These are phyloP conservation scores for Tritrichomonas foetus DNA, from an alignment of 208 protist genomes.

Conservation along the genomic window DNA sequence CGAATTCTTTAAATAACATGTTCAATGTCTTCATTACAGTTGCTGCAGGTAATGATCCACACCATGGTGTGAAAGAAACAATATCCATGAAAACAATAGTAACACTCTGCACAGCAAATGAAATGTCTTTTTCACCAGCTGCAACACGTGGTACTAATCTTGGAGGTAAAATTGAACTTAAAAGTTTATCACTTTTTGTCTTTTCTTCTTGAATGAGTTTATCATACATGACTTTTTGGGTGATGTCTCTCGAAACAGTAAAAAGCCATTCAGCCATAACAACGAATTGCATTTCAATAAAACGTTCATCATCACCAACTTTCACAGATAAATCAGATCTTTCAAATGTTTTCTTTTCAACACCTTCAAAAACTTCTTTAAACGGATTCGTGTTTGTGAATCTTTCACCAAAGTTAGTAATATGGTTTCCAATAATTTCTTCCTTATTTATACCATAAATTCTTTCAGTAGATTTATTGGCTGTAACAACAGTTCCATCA, in stretches of 20 bases:
- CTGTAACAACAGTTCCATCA: too few species aligned
- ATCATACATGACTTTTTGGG: not conserved
- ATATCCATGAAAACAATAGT: not conserved
- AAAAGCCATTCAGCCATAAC: not conserved
- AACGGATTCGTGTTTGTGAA: not conserved
- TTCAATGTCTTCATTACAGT: not conserved
- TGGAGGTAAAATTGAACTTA: not conserved
- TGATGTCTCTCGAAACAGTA: too few species aligned
- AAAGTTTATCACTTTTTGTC: not conserved
- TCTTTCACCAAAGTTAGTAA: not conserved
- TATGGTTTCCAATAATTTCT: not conserved
- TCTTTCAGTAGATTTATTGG: too few species aligned
- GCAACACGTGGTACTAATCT: not conserved
- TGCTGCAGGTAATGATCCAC: not conserved
- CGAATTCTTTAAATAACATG: not conserved
- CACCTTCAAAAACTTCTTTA: not conserved
- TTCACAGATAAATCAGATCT: not conserved
- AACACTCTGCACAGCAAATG: not conserved
- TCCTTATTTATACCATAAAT: too few species aligned
- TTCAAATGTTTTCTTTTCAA: not conserved
- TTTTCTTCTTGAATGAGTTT: not conserved
- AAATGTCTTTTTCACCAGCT: not conserved
- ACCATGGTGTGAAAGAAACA: constrained; percentile 37
- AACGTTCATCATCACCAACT: not conserved
- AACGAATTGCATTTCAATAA: not conserved